Evolutionary conservation across 2,329 filamentous ascomycete species (phyloP), one percentile per base, ranked within the genome.

Genomic region (Beauveria varroae): DNA sequence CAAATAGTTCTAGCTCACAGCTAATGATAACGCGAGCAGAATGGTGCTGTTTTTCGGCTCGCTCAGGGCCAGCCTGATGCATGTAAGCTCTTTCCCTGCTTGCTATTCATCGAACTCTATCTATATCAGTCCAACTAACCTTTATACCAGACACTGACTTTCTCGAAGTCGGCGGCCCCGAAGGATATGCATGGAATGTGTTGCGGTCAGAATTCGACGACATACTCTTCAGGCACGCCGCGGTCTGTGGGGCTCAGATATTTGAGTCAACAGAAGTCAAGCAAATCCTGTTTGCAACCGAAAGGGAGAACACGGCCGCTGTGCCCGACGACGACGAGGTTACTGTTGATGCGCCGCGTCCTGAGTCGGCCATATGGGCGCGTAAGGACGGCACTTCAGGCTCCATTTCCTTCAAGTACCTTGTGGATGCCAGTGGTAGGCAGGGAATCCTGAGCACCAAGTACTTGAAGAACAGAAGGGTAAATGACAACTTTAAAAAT

Each of bases 351-450:
- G 28, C 28, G 28, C 28, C 28, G 8, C 68, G 69, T 0, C 72
- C 76, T 1, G 66, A 76, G 1, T 73, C 72, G 2, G 76, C 75
- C 4, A 68, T 66, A 1, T 79, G 71, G 70, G 57, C 62, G 3
- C 56, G 64, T 34, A 75, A 73, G 56, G 71, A 73, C 37, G 73
- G 72, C 59, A 70, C 68, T 5, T 63, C 67, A 9, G 79, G 79
- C 14, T 65, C 60, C 1, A 77, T 81, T 57, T 66, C 61, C 1
- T 81, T 81, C 62, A 68, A 81, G 5, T 81, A 80, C 60, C 51
- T 82, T 20, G 67, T 82, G 0, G 79, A 83, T 67, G 80, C 79
- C 0, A 77, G 71, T 56, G 80, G 80, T 3, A 72, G 80, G 14
- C 63, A 62, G 0, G 79, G 79, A 3, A 54, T 82, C 3, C 22